Conservation (phyloP, 768 basidiomycete genomes). For the Agrocybe praecox region DNA sequence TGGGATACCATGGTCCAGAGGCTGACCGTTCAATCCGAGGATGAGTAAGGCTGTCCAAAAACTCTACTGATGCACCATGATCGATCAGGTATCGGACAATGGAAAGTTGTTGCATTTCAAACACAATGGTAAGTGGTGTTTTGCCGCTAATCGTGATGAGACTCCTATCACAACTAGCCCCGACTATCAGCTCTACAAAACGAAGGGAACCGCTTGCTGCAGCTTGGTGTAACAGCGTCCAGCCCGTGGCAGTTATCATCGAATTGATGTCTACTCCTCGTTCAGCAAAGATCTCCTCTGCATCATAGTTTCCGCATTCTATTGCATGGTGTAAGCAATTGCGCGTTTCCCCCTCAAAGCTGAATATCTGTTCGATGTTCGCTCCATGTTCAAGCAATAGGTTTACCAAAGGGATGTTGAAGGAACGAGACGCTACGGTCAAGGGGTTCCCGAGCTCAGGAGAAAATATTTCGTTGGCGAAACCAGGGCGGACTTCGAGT, state of each 20-base stretch:
- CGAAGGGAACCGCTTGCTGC: neutral
- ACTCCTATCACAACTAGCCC: neutral
- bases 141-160: neutral
- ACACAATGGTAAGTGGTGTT: neutral
- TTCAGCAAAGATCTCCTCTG: neutral
- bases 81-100: neutral
- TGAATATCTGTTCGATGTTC: neutral
- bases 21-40: neutral
- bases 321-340: neutral
- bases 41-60: neutral
- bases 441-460: neutral
- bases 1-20: neutral
- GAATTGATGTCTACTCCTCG: neutral
- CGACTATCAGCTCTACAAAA: neutral
- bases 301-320: neutral
- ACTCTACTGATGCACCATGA: neutral
- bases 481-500: neutral
- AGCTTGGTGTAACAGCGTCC: neutral
- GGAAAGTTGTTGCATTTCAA: neutral
- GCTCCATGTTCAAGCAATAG: neutral
- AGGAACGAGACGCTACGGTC: neutral
- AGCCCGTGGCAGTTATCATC: neutral
- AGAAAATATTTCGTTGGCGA: neutral
- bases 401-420: neutral
- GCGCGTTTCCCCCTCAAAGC: neutral